phyloP scores from a whole-genome alignment of 2,329 filamentous ascomycete genomes.

The Balansia obtecta region DNA sequence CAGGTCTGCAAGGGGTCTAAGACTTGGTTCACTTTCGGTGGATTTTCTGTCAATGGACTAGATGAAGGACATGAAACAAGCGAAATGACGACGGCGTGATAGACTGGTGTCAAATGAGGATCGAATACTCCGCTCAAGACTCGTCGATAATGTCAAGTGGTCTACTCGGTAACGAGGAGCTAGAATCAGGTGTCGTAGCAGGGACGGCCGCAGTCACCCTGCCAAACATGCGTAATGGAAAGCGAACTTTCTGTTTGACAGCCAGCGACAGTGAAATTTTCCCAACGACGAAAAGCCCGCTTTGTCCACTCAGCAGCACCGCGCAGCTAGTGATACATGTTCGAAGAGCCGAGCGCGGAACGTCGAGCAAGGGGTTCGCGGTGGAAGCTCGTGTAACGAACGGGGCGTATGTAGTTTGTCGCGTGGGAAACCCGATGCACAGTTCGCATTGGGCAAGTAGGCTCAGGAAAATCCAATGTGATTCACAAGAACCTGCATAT shows the following conservation, averaged over 20 bases:
- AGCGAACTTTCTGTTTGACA: not conserved
- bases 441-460: not conserved
- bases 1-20: not conserved
- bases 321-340: not conserved
- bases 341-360: not conserved
- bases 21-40: not conserved
- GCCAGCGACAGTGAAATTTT: not conserved
- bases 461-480: too few relatives aligned
- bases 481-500: not conserved
- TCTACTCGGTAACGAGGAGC: not conserved
- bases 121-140: too few relatives aligned
- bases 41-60: not conserved
- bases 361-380: not conserved
- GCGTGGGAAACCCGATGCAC: not conserved
- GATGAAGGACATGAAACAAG: not conserved
- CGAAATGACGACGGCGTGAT: not conserved
- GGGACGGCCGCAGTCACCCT: not conserved
- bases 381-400: not conserved
- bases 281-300: not conserved
- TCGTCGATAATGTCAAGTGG: too few relatives aligned
- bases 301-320: conserved; percentile 2
- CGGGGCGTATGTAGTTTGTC: not conserved
- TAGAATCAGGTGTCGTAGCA: not conserved
- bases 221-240: not conserved
- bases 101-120: too few relatives aligned